A percentile compares a stretch with the other conserved stretches of the same genome.
These are phyloP conservation scores for Saturnispora silvae DNA, from an alignment of 805 yeast genomes.

Conservation along the genomic window DNA sequence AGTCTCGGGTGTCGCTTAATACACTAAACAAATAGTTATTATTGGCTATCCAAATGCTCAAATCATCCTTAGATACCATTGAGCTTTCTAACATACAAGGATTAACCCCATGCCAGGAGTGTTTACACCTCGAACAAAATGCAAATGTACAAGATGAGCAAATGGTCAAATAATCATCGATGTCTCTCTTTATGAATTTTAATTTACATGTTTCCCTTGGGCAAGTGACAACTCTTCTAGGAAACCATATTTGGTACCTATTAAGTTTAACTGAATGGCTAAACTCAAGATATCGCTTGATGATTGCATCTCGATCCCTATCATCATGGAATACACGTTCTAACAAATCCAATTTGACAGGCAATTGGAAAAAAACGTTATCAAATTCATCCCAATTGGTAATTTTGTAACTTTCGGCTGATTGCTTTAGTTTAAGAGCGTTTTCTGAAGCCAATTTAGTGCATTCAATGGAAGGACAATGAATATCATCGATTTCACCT, in stretches of 20 bases:
- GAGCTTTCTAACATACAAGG: constrained; percentile 26
- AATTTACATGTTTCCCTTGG: constrained; percentile 35
- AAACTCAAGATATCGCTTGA: constrained; percentile 30
- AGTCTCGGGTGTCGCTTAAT: constrained; percentile 3
- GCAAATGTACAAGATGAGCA: constrained; percentile 42
- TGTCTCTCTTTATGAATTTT: constrained; percentile 37
- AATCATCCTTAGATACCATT: constrained; percentile 24
- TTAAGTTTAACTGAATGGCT: constrained; percentile 32
- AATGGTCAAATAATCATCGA: constrained; percentile 35
- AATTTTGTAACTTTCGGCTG: constrained; percentile 6
- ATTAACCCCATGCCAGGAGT: constrained; percentile 53
- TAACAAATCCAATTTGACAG: constrained; percentile 29
- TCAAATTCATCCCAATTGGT: constrained; percentile 27
- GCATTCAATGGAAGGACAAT: constrained; percentile 49
- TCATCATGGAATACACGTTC: constrained; percentile 21
- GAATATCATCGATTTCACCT: constrained; percentile 41
- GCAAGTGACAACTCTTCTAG: constrained; percentile 40
- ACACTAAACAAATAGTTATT: constrained; percentile 11
- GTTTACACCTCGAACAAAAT: constrained; percentile 46
- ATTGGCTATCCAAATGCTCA: constrained; percentile 23
- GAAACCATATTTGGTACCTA: constrained; percentile 33
- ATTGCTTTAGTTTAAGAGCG: constrained; percentile 10
- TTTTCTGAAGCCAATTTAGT: constrained; percentile 19
- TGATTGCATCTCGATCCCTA: not conserved
- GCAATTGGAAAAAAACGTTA: constrained; percentile 30